phyloP scores from a whole-genome alignment of 2,329 filamentous ascomycete genomes.

The Fusarium camptoceras region DNA sequence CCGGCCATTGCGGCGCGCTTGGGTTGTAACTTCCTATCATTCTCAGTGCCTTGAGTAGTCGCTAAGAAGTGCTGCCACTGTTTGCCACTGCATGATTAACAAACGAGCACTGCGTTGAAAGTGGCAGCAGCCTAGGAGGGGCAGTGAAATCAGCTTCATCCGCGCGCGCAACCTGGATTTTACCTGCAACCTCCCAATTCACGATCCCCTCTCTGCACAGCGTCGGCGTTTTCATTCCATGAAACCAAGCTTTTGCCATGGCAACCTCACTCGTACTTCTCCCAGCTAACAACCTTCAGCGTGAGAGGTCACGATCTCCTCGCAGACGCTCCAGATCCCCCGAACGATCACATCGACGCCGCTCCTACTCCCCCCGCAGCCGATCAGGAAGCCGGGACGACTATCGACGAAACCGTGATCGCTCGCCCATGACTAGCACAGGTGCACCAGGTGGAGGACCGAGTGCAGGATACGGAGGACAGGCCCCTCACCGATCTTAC shows the following conservation, averaged over 20 bases:
- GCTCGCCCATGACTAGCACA: constrained; percentile 86
- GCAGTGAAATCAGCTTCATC: constrained; percentile 34
- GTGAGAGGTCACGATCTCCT: constrained; percentile 85
- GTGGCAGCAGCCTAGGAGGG: constrained; percentile 11
- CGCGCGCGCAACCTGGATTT: constrained; percentile 18
- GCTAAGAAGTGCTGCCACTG: not conserved
- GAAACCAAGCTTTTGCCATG: constrained; percentile 31
- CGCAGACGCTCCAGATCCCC: constrained; percentile 88
- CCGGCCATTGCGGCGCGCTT: constrained; percentile 29
- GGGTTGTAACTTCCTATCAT: constrained; percentile 7
- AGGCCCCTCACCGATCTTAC: constrained; percentile 75
- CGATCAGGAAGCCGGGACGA: constrained; percentile 81
- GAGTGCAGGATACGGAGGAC: constrained; percentile 72
- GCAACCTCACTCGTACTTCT: constrained; percentile 18
- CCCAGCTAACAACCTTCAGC: constrained; percentile 64
- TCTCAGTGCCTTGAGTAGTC: constrained; percentile 1
- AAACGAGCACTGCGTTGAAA: not conserved
- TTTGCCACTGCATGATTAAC: constrained; percentile 5
- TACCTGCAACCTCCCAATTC: constrained; percentile 14
- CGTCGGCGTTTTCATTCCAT: constrained; percentile 7
- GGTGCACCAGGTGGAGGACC: constrained; percentile 77
- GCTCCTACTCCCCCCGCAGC: constrained; percentile 83
- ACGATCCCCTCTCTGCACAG: constrained; percentile 26
- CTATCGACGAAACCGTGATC: constrained; percentile 78
- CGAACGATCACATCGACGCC: constrained; percentile 74